These are phyloP conservation scores for Microsporum canis DNA, from an alignment of 2,329 filamentous ascomycete genomes.

Conservation along the genomic window DNA sequence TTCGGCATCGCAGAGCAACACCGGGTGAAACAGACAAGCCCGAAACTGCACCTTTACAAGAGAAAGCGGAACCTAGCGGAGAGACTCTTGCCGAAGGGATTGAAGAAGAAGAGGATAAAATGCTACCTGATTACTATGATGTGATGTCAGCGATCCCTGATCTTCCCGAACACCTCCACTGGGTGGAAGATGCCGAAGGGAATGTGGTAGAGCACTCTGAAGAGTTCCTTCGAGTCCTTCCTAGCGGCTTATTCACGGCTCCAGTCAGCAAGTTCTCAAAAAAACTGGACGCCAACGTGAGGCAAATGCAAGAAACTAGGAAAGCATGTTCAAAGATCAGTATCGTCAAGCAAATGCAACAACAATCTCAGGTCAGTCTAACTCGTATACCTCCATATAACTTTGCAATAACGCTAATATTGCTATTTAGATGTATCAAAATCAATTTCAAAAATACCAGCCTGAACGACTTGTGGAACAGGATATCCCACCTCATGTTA, in stretches of 20 bases:
- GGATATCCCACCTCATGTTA: slow-evolving; percentile 79
- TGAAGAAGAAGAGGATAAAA: slow-evolving; percentile 71
- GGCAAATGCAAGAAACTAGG: slow-evolving; percentile 90
- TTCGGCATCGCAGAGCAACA: slow-evolving; percentile 65
- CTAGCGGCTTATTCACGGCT: slow-evolving; percentile 61
- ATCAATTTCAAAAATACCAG: slow-evolving; percentile 95
- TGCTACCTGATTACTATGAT: slow-evolving; percentile 92
- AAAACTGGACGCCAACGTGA: slow-evolving; percentile 82
- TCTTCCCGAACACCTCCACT: slow-evolving; percentile 63
- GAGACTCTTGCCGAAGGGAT: slow-evolving; percentile 93
- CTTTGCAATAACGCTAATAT: slow-evolving; percentile 13
- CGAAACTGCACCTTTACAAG: slow-evolving; percentile 35
- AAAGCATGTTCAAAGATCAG: slow-evolving; percentile 94
- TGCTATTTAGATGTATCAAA: slow-evolving; percentile 72
- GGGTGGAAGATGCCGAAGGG: slow-evolving; percentile 82
- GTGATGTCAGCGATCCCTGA: slow-evolving; percentile 76
- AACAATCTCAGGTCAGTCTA: slow-evolving; percentile 71
- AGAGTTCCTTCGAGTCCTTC: slow-evolving; percentile 68
- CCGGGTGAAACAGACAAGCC: slow-evolving; percentile 39
- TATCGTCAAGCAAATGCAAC: slow-evolving; percentile 98
- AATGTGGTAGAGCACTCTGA: slow-evolving; percentile 80
- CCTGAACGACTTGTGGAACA: slow-evolving; percentile 76
- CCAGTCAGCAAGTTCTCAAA: slow-evolving; percentile 62
- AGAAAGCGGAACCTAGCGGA: slow-evolving; percentile 40
- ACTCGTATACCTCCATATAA: neutral